Base-by-base conservation (phyloP, 2,329 filamentous ascomycete genomes). In the Ceratocystis diversiconidia region DNA sequence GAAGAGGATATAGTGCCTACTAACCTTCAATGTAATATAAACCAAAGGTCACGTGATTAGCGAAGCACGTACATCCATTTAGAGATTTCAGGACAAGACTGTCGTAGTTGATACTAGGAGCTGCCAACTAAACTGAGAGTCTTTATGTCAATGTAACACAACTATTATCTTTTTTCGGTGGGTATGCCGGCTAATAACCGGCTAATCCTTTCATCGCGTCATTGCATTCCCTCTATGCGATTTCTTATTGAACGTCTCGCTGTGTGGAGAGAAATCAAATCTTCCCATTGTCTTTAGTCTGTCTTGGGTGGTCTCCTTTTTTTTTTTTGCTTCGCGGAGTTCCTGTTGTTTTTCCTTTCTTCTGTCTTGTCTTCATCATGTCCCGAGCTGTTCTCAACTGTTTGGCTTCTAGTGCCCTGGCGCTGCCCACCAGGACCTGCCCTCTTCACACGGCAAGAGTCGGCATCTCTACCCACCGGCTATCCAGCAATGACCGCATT, bases 191-290 rank as follows among this genome's bases (percentile, higher is more conserved):
- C 36, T 62, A 46, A 62, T 43, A 10, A 3, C 4, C 60, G 60
- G 60, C 41, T 62, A 62, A 62, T 48, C 4, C 3, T 28, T 17
- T 46, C 41, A 62, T 62, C 22, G 60, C 60, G 44, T 46, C 41
- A 62, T 48, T 46, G 19, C 22, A 55, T 12, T 12, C 50, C 22
- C 19, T 15, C 25, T 25, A 25, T 30, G 10, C 50, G 50, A 55
- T 55, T 55, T 48, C n/a, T 48, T 22, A 10, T 22, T 48, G 46
- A 41, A 15, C 36, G 3, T 41, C 46, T 48, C 5, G 46, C 36
- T 41, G 5, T 48, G 46, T 48, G 17, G 46, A n/a, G 46, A 48
- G 19, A 10, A 48, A 48, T 48, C 5, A n/a, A 48, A 22, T 48
- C 19, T 48, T 48, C 10, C 8, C 3, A n/a, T 17, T 2, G 6